Base-by-base conservation (phyloP, 768 basidiomycete species). In the Bullera alba region DNA sequence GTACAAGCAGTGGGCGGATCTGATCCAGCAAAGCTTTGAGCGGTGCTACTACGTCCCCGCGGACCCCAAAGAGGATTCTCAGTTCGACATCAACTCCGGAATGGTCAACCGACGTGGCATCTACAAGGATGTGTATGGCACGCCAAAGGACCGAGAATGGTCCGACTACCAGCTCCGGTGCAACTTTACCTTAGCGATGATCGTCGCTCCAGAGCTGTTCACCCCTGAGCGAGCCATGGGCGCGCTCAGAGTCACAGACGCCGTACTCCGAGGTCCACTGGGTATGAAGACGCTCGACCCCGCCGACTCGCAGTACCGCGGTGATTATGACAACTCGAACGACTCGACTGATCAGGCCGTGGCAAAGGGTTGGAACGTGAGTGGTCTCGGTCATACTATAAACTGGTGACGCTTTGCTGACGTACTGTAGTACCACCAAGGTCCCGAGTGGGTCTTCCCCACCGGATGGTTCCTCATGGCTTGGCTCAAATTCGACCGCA, bases 251-350 rank as follows among this genome's bases (percentile, higher is more conserved):
- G 74, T 91, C n/a, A 85, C 85, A 1, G 90, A 93, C 69, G 70
- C 83, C 59, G 77, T 83, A 34, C 77, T 99, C 23, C 80, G 86
- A n/a, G 81, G 81, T 0, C 92, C 93, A 0, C 76, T 97, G 53
- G 95, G 95, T 1, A 93, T 97, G 87, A 95, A 85, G 78, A 97
- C 95, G 0, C 75, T 99, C 51, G 95, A 97, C 67, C 82, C 91
- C 3, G 69, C 58, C 35, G 95, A 99, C 63, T 70, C 83, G 61
- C 88, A 93, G 58, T 99, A 97, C 74, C 83, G 89, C 6, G 86
- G 87, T 7, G 75, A 80, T 54, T 95, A 99, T 69, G 89, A 97
- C 74, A 97, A 99, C 67, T 80, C 87, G 23, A 89, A 95, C 65
- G 92, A 99, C 67, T 83, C 84, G 1, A 75, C 76, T n/a, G 95